A percentile compares a stretch with the other conserved stretches of the same genome.
phyloP scores from a whole-genome alignment of 768 basidiomycete genomes.

The Suillus sp. region DNA sequence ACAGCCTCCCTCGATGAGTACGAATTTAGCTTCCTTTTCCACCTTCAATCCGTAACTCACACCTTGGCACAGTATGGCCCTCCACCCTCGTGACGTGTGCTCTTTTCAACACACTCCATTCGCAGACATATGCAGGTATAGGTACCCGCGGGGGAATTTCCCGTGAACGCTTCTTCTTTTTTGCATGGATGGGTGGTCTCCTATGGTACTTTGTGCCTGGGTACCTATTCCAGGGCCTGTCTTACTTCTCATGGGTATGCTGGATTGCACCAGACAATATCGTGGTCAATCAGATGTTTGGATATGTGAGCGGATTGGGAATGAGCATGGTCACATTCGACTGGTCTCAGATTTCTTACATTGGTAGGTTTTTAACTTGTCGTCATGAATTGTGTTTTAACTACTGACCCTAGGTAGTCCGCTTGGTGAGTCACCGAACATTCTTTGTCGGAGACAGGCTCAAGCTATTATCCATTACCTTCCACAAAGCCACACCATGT shows the following conservation, averaged over 20 bases:
- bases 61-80: slow-evolving; percentile 62
- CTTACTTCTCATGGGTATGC: slow-evolving; percentile 60
- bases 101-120: slow-evolving; percentile 75
- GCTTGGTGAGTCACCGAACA: slow-evolving; percentile 48
- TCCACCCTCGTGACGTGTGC: slow-evolving; percentile 69
- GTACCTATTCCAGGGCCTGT: slow-evolving; percentile 68
- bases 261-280: slow-evolving; percentile 76
- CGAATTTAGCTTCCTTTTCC: slow-evolving; percentile 17
- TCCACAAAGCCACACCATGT: slow-evolving; percentile 8
- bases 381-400: neutral
- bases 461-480: neutral
- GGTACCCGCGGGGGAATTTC: slow-evolving; percentile 48
- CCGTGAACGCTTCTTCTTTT: slow-evolving; percentile 54
- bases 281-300: slow-evolving; percentile 75
- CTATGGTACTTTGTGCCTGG: slow-evolving; percentile 67
- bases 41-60: neutral
- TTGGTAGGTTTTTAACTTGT: slow-evolving; percentile 16
- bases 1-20: slow-evolving; percentile 60
- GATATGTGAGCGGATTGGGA: slow-evolving; percentile 53
- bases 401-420: slow-evolving; percentile 39
- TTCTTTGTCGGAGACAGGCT: neutral
- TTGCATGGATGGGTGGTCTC: slow-evolving; percentile 36
- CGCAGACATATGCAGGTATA: slow-evolving; percentile 47
- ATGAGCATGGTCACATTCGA: slow-evolving; percentile 83
- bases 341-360: slow-evolving; percentile 65